Evolutionary conservation across 345 rosid species (phyloP), one percentile per base, ranked within the genome.

Genomic region (Camelina laxa): DNA sequence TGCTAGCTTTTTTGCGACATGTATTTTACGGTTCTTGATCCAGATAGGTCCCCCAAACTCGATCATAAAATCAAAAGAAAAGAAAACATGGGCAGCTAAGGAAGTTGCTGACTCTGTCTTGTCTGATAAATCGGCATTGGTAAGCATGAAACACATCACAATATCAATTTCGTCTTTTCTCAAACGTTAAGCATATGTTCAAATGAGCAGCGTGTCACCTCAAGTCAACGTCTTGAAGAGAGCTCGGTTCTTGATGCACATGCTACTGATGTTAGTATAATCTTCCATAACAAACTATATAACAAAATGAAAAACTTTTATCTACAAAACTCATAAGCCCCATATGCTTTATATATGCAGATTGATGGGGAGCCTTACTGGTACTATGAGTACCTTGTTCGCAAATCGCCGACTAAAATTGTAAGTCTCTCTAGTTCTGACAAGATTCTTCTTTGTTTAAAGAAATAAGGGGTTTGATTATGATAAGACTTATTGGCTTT

Each of bases 41-140:
- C 98, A 94, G 98, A 81, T 94, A 86, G 95, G 96, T 81, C 98
- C 97, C 57, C 97, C 96, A n/a, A 91, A 88, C 86, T 58, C 76
- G 72, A 84, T 82, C 74, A 75, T 91, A 80, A 91, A 87, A 74
- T 84, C 91, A 6, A 86, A 89, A 78, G 98, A 94, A 36, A 94
- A 88, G 86, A 88, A 83, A 72, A 74, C 82, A 54, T 91, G 96
- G 98, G 75, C 67, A 45, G 95, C 98, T 53, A 91, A 91, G 84
- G 93, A 87, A 76, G 89, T 94, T 61, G 93, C 96, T 45, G 97
- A 94, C 79, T 87, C 98, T 78, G 95, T 94, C 38, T 86, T 91
- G 64, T 81, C 98, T 53, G 96, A 91, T 86, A 94, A 91, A 71
- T 89, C 98, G 4, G 92, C 95, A 27, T 71, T 88, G 93, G 98